These are phyloP conservation scores for Dendrothele bispora DNA, from an alignment of 768 basidiomycete genomes.

Conservation along the genomic window DNA sequence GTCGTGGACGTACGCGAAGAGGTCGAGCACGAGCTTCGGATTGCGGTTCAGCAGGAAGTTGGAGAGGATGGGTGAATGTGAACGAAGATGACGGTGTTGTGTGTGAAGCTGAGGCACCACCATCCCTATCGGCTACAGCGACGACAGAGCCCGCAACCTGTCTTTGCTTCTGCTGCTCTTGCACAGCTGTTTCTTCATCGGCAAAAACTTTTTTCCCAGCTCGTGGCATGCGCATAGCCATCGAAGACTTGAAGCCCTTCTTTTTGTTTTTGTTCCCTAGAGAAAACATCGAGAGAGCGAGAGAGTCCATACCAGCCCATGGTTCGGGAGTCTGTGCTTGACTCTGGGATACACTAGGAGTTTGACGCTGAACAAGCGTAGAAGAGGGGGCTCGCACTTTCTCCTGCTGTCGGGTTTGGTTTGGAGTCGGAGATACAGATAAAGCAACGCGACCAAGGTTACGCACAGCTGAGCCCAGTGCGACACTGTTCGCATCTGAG, in stretches of 20 bases:
- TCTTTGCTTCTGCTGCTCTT: background rate
- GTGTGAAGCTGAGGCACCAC: too few relatives aligned
- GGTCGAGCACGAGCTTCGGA: too few relatives aligned
- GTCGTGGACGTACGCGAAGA: slow-evolving; percentile 16
- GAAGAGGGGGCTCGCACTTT: too few relatives aligned
- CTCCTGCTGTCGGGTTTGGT: too few relatives aligned
- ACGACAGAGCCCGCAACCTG: background rate
- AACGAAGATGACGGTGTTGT: slow-evolving; percentile 1
- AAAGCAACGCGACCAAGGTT: too few relatives aligned
- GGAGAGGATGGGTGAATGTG: slow-evolving; percentile 2
- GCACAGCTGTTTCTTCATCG: slow-evolving; percentile 6
- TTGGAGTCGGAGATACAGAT: too few relatives aligned
- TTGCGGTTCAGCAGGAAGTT: background rate
- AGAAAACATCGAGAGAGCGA: slow-evolving; percentile 33
- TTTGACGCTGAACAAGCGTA: too few relatives aligned
- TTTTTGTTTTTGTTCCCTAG: slow-evolving; percentile 53
- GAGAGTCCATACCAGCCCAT: background rate
- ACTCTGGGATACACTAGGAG: too few relatives aligned
- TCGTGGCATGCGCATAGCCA: slow-evolving; percentile 23
- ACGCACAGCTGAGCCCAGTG: too few relatives aligned
- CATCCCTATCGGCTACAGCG: background rate
- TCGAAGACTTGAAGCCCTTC: slow-evolving; percentile 40
- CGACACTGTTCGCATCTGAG: background rate
- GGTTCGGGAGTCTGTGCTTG: too few relatives aligned
- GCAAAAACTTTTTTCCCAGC: slow-evolving; percentile 41